Conservation (phyloP, 2,329 filamentous ascomycete species). For the Cercospora janseana region DNA sequence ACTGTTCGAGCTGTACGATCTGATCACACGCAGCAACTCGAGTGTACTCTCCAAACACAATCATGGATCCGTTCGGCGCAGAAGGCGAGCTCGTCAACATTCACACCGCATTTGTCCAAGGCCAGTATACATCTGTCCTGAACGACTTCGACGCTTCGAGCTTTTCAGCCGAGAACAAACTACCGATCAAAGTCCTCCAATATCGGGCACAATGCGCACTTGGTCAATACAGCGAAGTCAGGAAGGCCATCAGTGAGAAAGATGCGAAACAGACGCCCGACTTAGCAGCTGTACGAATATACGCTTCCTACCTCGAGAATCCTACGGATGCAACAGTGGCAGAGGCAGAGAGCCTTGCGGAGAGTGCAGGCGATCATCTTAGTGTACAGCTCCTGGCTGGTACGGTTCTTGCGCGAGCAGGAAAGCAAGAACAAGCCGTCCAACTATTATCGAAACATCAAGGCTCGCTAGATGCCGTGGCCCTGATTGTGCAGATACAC, state of each 20-base stretch:
- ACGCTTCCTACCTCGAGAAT: conserved; percentile 60
- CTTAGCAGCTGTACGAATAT: conserved; percentile 70
- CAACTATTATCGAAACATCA: conserved; percentile 77
- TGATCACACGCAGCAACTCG: no score
- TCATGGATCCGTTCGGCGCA: conserved; percentile 63
- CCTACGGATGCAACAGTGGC: conserved; percentile 44
- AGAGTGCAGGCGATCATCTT: conserved; percentile 66
- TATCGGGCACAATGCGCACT: conserved; percentile 81
- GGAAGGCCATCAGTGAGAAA: conserved; percentile 64
- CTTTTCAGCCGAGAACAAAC: conserved; percentile 74
- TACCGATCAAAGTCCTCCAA: conserved; percentile 73
- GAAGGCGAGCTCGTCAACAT: conserved; percentile 68
- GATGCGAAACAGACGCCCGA: conserved; percentile 62
- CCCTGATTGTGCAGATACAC: conserved; percentile 87
- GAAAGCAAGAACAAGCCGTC: conserved; percentile 81
- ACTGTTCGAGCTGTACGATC: no score
- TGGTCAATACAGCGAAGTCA: conserved; percentile 71
- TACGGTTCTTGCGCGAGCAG: conserved; percentile 76
- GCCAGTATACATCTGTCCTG: conserved; percentile 81
- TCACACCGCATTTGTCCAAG: conserved; percentile 66
- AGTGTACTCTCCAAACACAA: background rate
- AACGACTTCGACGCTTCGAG: conserved; percentile 74
- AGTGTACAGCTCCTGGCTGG: conserved; percentile 78
- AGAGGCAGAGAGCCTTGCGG: conserved; percentile 67
- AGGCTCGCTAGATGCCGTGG: conserved; percentile 74